These are phyloP conservation scores for Salvia splendens DNA, from an alignment of 257 asterid species.

Conservation along the genomic window DNA sequence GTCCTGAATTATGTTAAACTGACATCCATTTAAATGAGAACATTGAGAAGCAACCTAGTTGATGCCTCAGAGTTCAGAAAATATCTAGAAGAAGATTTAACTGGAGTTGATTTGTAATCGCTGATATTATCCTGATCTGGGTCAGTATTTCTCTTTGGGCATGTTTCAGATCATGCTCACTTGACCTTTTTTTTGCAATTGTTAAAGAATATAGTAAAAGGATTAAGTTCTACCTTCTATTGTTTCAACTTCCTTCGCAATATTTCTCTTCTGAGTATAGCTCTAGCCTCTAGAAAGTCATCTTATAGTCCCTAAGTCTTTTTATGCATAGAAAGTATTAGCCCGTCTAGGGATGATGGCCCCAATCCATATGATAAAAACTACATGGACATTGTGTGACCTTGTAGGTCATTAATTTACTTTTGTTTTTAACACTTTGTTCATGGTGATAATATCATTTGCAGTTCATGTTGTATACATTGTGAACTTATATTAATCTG, in stretches of 20 bases:
- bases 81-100: background rate
- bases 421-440: background rate
- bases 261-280: background rate
- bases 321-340: background rate
- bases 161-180: too few relatives aligned
- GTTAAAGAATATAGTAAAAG: too few relatives aligned
- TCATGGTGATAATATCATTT: background rate
- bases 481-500: too few relatives aligned
- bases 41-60: background rate
- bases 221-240: too few relatives aligned
- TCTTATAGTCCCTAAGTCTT: too few relatives aligned
- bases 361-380: background rate
- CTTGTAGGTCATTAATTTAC: background rate
- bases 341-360: background rate
- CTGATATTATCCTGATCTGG: too few relatives aligned
- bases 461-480: too few relatives aligned
- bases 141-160: too few relatives aligned
- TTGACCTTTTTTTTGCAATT: too few relatives aligned
- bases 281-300: too few relatives aligned
- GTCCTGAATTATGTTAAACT: conserved; percentile 1
- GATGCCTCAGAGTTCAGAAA: conserved; percentile 12
- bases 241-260: too few relatives aligned
- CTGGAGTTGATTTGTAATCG: too few relatives aligned
- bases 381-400: background rate
- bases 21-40: background rate